Percentiles rank a stretch among this genome's conserved stretches.
Conservation (phyloP, 805 yeast species). For the Nematodospora valgi region DNA sequence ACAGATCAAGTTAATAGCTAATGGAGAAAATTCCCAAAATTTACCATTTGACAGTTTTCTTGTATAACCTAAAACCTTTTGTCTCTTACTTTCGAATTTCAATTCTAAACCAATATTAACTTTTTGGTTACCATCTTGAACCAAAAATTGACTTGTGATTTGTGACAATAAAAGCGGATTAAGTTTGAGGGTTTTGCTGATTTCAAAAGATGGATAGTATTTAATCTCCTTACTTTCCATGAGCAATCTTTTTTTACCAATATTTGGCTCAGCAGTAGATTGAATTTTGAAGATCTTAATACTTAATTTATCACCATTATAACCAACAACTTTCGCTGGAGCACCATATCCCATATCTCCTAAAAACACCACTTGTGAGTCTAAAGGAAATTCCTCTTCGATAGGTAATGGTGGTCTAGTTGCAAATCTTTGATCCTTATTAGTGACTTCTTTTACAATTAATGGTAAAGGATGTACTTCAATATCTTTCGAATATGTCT, state of each 20-base stretch:
- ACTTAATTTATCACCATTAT: slow-evolving; percentile 47
- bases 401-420: slow-evolving; percentile 76
- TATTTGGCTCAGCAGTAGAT: slow-evolving; percentile 51
- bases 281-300: slow-evolving; percentile 44
- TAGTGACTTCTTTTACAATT: slow-evolving; percentile 68
- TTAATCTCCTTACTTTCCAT: slow-evolving; percentile 53
- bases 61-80: slow-evolving; percentile 87
- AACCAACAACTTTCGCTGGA: slow-evolving; percentile 64
- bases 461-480: slow-evolving; percentile 74
- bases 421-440: slow-evolving; percentile 69
- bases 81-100: slow-evolving; percentile 74
- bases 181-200: slow-evolving; percentile 54
- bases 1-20: slow-evolving; percentile 63
- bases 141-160: slow-evolving; percentile 69
- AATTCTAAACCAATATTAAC: slow-evolving; percentile 77
- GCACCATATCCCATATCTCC: slow-evolving; percentile 89
- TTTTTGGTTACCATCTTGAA: slow-evolving; percentile 49
- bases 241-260: slow-evolving; percentile 60
- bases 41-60: slow-evolving; percentile 47
- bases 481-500: slow-evolving; percentile 56
- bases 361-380: slow-evolving; percentile 68
- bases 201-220: slow-evolving; percentile 65
- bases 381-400: slow-evolving; percentile 76
- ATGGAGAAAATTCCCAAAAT: slow-evolving; percentile 77
- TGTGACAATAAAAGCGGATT: slow-evolving; percentile 68